Conservation (phyloP, 805 yeast species). For the Myxozyma monticola region DNA sequence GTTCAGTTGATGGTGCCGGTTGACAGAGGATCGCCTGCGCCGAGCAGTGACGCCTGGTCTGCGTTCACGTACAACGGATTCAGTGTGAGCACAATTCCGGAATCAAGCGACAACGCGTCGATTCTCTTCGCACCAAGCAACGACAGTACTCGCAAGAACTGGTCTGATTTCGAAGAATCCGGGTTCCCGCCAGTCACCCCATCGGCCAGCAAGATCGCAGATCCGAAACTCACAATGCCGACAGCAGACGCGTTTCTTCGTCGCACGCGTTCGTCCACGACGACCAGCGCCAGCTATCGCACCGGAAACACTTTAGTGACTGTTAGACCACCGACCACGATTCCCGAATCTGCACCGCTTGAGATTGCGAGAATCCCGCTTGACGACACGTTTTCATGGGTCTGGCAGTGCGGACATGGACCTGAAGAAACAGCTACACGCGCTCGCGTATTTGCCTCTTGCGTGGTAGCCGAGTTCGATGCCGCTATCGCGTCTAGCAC, state of each 20-base stretch:
- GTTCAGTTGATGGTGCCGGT: too few relatives aligned
- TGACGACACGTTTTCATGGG: constrained; percentile 24
- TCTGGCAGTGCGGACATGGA: constrained; percentile 23
- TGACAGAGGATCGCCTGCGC: too few relatives aligned
- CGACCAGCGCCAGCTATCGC: too few relatives aligned
- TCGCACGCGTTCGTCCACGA: too few relatives aligned
- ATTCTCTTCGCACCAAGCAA: too few relatives aligned
- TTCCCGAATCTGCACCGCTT: constrained; percentile 6
- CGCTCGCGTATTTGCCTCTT: constrained; percentile 7
- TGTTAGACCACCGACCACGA: not conserved
- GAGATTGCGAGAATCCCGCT: constrained; percentile 11
- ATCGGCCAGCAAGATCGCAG: not conserved
- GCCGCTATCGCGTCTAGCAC: not conserved
- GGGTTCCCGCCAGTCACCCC: not conserved
- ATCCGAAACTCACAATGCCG: too few relatives aligned
- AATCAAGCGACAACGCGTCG: too few relatives aligned
- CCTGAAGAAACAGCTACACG: constrained; percentile 18
- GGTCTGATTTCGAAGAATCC: not conserved
- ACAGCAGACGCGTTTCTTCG: too few relatives aligned
- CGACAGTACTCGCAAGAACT: too few relatives aligned
- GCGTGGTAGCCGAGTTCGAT: constrained; percentile 11
- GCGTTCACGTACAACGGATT: too few relatives aligned
- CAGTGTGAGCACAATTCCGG: too few relatives aligned
- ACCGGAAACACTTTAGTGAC: not conserved
- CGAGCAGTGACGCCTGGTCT: too few relatives aligned